Evolutionary conservation across 2,329 filamentous ascomycete genomes (phyloP), one percentile per base, ranked within the genome.

Genomic region (Penicillium italicum): DNA sequence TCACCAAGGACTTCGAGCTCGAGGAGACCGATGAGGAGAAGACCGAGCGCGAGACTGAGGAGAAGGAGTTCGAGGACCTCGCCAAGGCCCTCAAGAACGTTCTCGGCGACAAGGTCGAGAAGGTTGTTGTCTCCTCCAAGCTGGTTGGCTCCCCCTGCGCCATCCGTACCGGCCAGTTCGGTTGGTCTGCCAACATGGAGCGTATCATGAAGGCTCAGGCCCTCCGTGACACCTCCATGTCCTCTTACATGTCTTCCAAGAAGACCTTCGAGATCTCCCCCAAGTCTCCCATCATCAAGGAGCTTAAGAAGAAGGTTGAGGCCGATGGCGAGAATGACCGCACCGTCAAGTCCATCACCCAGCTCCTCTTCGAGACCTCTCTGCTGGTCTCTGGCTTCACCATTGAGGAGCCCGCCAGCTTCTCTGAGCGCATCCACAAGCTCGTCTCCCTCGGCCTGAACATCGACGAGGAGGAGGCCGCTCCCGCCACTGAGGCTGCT

Each of bases 191-290:
- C 76, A 99, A 99, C 87, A 99, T 99, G 94, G 94, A 99, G 86
- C 94, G 94, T 84, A 99, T 99, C 87, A 99, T 99, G 94, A 99
- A 99, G 89, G 94, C 94, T 28, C 94, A 99, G 85, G 94, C 94
- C 74, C 93, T 99, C 73, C 94, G 94, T 82, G 94, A 99, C 82
- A 99, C 94, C 68, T 97, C 92, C 72, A 99, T 99, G 94, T 91
- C 86, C 80, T 96, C 91, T 71, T 99, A 99, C 90, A 99, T 99
- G 94, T 95, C 91, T 66, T 97, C 93, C 77, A 99, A 99, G 92
- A 99, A 99, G 91, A 99, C 94, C 31, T 97, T 99, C 69, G 94
- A 99, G 84, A 97, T 99, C 80, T 97, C 94, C n/a, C 94, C 94
- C 78, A 93, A 94, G 85, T 96, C 91, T 71, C 76, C 91, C 65